Conservation (phyloP, 2,329 filamentous ascomycete species). For the Pyrenophora tritici-repentis region DNA sequence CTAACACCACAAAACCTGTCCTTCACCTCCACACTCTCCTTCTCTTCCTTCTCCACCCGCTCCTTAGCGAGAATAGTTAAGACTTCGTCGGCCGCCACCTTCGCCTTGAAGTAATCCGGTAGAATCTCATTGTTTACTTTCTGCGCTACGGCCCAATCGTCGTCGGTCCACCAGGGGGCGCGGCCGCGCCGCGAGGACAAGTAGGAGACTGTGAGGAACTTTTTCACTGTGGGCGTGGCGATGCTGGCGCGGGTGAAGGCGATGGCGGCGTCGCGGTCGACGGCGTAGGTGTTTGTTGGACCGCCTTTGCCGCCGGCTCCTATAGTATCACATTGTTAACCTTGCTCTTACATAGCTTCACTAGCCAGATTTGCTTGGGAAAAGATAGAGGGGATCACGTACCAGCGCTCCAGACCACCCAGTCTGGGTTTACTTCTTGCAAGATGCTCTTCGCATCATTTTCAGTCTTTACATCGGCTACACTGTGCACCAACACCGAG, state of each 20-base stretch:
- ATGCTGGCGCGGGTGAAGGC: constrained; percentile 58
- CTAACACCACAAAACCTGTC: constrained; percentile 57
- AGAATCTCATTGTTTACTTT: constrained; percentile 56
- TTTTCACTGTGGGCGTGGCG: constrained; percentile 52
- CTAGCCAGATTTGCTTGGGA: too few species aligned
- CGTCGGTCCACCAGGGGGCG: constrained; percentile 58
- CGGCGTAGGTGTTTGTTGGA: constrained; percentile 54
- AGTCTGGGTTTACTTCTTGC: constrained; percentile 65
- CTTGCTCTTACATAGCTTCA: too few species aligned
- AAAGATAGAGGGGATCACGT: constrained; percentile 32
- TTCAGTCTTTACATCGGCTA: constrained; percentile 71
- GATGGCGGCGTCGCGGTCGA: constrained; percentile 61
- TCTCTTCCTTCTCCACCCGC: constrained; percentile 34
- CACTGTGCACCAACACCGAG: constrained; percentile 69
- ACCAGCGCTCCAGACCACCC: constrained; percentile 72
- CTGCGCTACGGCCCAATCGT: constrained; percentile 52
- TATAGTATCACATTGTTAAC: constrained; percentile 25
- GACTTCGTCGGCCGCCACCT: constrained; percentile 62
- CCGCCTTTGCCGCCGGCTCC: constrained; percentile 62
- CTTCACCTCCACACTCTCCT: constrained; percentile 29
- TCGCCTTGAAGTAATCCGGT: constrained; percentile 59
- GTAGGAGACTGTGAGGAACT: constrained; percentile 62
- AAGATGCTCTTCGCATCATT: constrained; percentile 67
- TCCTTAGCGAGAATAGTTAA: constrained; percentile 52
- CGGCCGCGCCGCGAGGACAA: constrained; percentile 55